Evolutionary conservation across 208 protist genomes (phyloP).

Genomic region (Porcisia hertigi): DNA sequence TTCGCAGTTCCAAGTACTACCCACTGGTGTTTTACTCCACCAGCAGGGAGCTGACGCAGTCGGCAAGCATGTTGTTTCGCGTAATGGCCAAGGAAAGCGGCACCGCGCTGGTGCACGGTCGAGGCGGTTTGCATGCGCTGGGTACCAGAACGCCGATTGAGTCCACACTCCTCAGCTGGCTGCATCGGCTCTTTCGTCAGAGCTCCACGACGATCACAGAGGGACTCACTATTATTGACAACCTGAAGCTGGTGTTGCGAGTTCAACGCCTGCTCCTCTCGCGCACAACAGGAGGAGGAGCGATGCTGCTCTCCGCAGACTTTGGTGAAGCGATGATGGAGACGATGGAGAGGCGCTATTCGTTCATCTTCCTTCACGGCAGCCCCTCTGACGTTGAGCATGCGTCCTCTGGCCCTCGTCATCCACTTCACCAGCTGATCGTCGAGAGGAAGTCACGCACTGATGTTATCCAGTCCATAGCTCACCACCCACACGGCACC

Average conservation of each 20-base stretch:
- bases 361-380: slow-evolving; percentile 44
- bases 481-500: slow-evolving; percentile 28
- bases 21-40: slow-evolving; percentile 33
- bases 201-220: slow-evolving; percentile 27
- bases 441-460: slow-evolving; percentile 13
- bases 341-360: slow-evolving; percentile 54
- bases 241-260: slow-evolving; percentile 48
- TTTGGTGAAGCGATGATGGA: slow-evolving; percentile 47
- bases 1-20: slow-evolving; percentile 67
- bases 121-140: not conserved
- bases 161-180: slow-evolving; percentile 55
- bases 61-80: slow-evolving; percentile 22
- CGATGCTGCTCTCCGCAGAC: slow-evolving; percentile 50
- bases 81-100: slow-evolving; percentile 23
- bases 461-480: slow-evolving; percentile 24
- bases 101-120: not conserved
- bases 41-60: slow-evolving; percentile 20
- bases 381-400: not conserved
- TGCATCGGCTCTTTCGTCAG: slow-evolving; percentile 58
- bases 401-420: not conserved
- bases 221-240: slow-evolving; percentile 61
- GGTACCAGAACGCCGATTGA: slow-evolving; percentile 26
- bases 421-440: slow-evolving; percentile 47
- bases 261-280: slow-evolving; percentile 8
- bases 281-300: slow-evolving; percentile 12